These are phyloP conservation scores for Beauveria sp. DNA, from an alignment of 2,329 filamentous ascomycete genomes.

Conservation along the genomic window DNA sequence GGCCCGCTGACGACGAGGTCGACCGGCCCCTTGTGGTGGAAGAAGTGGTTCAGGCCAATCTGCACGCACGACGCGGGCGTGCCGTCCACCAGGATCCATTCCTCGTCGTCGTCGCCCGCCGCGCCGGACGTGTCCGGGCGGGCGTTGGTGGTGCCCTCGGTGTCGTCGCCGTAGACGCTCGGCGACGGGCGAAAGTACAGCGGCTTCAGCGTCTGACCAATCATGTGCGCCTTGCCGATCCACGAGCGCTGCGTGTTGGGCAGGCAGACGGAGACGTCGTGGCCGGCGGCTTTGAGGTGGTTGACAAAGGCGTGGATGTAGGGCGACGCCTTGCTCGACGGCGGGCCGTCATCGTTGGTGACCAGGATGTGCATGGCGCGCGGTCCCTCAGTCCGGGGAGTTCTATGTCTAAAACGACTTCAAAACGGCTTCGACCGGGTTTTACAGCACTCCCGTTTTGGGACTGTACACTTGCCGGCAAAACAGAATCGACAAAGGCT, in stretches of 20 bases:
- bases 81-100: constrained; percentile 76
- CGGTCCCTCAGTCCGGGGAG: background rate
- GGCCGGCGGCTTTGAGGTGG: constrained; percentile 65
- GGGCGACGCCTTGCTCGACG: constrained; percentile 68
- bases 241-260: constrained; percentile 89
- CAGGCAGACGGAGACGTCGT: constrained; percentile 84
- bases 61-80: constrained; percentile 76
- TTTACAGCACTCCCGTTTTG: background rate
- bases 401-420: background rate
- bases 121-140: constrained; percentile 39
- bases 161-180: constrained; percentile 31
- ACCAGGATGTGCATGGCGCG: constrained; percentile 54
- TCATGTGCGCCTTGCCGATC: constrained; percentile 97
- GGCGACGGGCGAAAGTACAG: constrained; percentile 66
- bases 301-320: constrained; percentile 70
- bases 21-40: constrained; percentile 60
- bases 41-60: constrained; percentile 75
- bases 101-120: constrained; percentile 47
- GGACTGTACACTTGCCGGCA: background rate
- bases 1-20: constrained; percentile 74
- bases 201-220: constrained; percentile 79
- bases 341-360: constrained; percentile 76
- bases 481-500: background rate
- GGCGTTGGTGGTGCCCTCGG: constrained; percentile 58
- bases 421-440: too few relatives aligned